Evolutionary conservation across 2,329 filamentous ascomycete genomes (phyloP).

Genomic region (Ilyonectria sp.): DNA sequence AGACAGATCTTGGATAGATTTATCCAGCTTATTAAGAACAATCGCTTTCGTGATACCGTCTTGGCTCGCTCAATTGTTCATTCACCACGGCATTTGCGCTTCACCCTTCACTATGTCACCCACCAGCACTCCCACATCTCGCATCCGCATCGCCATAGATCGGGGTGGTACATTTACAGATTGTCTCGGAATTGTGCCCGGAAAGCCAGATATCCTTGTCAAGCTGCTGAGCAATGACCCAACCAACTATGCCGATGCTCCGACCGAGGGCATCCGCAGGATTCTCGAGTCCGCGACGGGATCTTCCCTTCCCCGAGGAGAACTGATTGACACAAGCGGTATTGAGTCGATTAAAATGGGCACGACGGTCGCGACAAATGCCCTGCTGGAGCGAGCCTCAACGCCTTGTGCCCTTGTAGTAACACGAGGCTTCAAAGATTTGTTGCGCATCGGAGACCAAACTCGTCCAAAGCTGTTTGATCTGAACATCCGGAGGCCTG

Average conservation of each 20-base stretch:
- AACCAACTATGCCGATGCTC: slow-evolving; percentile 79
- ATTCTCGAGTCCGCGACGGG: slow-evolving; percentile 53
- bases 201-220: slow-evolving; percentile 77
- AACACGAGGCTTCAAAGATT: slow-evolving; percentile 79
- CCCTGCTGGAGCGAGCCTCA: slow-evolving; percentile 79
- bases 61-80: background rate
- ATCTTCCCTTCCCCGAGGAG: slow-evolving; percentile 49
- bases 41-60: background rate
- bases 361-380: slow-evolving; percentile 83
- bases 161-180: slow-evolving; percentile 75
- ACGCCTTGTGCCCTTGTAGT: slow-evolving; percentile 79
- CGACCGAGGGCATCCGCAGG: slow-evolving; percentile 77
- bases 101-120: background rate
- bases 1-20: background rate
- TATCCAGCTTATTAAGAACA: background rate
- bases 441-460: slow-evolving; percentile 90
- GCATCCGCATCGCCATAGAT: slow-evolving; percentile 53
- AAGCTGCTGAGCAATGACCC: slow-evolving; percentile 82
- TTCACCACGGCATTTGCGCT: background rate
- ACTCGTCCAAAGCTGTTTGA: slow-evolving; percentile 92
- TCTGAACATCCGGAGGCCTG: slow-evolving; percentile 85
- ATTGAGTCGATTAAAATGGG: slow-evolving; percentile 81
- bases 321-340: slow-evolving; percentile 50
- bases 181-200: slow-evolving; percentile 77
- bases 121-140: background rate